These are phyloP conservation scores for Penicillium samsonianum DNA, from an alignment of 495 filamentous ascomycete genomes.

Conservation along the genomic window DNA sequence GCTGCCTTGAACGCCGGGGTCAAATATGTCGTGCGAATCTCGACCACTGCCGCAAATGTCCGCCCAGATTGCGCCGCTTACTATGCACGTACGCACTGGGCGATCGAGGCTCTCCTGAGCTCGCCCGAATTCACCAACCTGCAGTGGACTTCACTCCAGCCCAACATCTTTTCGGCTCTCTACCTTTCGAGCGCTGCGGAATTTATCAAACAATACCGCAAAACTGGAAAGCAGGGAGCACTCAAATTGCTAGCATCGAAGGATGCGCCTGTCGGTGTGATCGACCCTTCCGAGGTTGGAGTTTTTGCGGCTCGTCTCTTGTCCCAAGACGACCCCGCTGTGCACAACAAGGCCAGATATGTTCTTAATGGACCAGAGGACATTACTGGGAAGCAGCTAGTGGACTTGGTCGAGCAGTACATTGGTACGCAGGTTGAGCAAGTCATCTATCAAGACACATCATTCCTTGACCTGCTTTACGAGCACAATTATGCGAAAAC, in stretches of 20 bases:
- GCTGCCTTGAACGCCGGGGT: constrained; percentile 43
- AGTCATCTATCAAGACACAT: constrained; percentile 41
- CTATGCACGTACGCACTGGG: constrained; percentile 50
- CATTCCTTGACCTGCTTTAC: constrained; percentile 30
- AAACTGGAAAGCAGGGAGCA: constrained; percentile 39
- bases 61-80: constrained; percentile 39
- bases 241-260: constrained; percentile 28
- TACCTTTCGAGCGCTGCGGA: constrained; percentile 29
- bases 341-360: constrained; percentile 43
- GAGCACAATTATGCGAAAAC: constrained; percentile 18
- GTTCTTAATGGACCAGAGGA: constrained; percentile 49
- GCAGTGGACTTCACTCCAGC: constrained; percentile 51
- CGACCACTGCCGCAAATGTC: constrained; percentile 46
- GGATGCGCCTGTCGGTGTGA: constrained; percentile 39
- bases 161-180: constrained; percentile 38
- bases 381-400: constrained; percentile 40
- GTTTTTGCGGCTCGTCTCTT: constrained; percentile 43
- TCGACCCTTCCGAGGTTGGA: constrained; percentile 44
- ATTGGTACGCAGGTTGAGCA: constrained; percentile 38
- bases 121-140: constrained; percentile 41
- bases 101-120: constrained; percentile 42
- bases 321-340: constrained; percentile 28
- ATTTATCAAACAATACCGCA: constrained; percentile 36
- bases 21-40: constrained; percentile 52
- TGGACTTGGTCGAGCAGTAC: constrained; percentile 43